Conservation (phyloP, 2,329 filamentous ascomycete species). For the Scedosporium dehoogii region DNA sequence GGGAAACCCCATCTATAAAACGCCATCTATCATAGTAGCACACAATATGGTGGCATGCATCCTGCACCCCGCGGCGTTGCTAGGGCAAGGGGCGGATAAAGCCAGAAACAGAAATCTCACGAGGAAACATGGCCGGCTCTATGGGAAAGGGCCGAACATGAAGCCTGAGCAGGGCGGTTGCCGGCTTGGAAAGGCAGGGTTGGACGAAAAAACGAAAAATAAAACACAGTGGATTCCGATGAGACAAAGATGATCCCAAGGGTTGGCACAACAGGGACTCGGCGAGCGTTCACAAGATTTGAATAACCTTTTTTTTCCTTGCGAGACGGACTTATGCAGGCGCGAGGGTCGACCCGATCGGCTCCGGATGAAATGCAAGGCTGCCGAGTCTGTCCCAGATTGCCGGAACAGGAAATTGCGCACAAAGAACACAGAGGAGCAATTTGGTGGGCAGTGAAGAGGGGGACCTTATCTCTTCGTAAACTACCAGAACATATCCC, state of each 20-base stretch:
- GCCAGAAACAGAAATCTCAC: not conserved
- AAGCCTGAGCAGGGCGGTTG: not conserved
- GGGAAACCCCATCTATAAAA: not conserved
- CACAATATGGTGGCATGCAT: not conserved
- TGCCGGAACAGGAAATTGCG: conserved; percentile 2
- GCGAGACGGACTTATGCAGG: not conserved
- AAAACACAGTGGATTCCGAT: too few species aligned
- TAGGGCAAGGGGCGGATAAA: conserved; percentile 4
- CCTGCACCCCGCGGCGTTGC: conserved; percentile 2
- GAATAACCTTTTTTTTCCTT: not conserved
- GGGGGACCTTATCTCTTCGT: too few species aligned
- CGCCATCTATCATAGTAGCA: conserved; percentile 1
- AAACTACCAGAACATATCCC: too few species aligned
- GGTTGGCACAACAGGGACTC: too few species aligned
- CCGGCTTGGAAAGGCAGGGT: not conserved
- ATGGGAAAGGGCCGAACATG: not conserved
- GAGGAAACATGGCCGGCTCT: not conserved
- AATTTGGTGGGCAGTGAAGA: too few species aligned
- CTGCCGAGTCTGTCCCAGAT: conserved; percentile 1
- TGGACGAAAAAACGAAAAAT: too few species aligned
- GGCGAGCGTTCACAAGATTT: not conserved
- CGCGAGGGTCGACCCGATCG: not conserved
- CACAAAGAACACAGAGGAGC: too few species aligned
- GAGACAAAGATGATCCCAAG: too few species aligned
- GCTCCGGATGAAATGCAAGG: conserved; percentile 2